Conservation (phyloP, 2,329 filamentous ascomycete genomes). For the Hypoxylon sp. region DNA sequence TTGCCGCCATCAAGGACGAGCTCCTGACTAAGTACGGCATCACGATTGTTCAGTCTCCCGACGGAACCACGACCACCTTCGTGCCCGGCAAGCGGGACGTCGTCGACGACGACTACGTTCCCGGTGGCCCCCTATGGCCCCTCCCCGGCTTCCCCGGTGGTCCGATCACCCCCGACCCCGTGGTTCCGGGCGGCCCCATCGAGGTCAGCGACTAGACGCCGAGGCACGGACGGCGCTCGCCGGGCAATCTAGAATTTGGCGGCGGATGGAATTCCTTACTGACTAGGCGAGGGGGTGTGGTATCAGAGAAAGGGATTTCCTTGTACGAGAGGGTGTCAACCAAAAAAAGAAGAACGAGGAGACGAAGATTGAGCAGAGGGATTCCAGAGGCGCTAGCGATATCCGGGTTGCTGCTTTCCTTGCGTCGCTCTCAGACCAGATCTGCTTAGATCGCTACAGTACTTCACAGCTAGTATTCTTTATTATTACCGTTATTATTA, state of each 20-base stretch:
- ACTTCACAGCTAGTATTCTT: conserved; percentile 22
- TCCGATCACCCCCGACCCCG: conserved; percentile 51
- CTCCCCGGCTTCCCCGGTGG: conserved; percentile 49
- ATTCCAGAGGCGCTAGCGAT: conserved; percentile 34
- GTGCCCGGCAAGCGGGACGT: conserved; percentile 50
- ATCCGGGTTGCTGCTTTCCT: conserved; percentile 33
- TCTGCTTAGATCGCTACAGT: conserved; percentile 26
- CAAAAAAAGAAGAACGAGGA: conserved; percentile 12
- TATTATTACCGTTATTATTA: conserved; percentile 3
- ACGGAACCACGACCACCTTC: conserved; percentile 56
- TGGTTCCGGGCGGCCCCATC: conserved; percentile 53
- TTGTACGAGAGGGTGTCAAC: conserved; percentile 30
- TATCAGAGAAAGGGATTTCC: conserved; percentile 29
- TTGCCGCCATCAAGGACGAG: conserved; percentile 49
- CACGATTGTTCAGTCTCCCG: conserved; percentile 54
- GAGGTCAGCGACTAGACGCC: conserved; percentile 42
- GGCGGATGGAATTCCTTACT: conserved; percentile 12
- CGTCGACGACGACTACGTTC: conserved; percentile 38
- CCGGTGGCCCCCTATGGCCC: conserved; percentile 54
- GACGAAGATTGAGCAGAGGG: conserved; percentile 14
- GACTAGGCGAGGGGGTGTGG: not conserved
- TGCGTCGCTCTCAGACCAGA: conserved; percentile 25
- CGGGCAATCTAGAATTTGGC: conserved; percentile 10
- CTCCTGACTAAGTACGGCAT: conserved; percentile 55
- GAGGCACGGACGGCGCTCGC: conserved; percentile 16